Percentiles rank a stretch among this genome's conserved stretches.
Conservation (phyloP, 768 basidiomycete genomes). For the Kwoniella heveanensis region DNA sequence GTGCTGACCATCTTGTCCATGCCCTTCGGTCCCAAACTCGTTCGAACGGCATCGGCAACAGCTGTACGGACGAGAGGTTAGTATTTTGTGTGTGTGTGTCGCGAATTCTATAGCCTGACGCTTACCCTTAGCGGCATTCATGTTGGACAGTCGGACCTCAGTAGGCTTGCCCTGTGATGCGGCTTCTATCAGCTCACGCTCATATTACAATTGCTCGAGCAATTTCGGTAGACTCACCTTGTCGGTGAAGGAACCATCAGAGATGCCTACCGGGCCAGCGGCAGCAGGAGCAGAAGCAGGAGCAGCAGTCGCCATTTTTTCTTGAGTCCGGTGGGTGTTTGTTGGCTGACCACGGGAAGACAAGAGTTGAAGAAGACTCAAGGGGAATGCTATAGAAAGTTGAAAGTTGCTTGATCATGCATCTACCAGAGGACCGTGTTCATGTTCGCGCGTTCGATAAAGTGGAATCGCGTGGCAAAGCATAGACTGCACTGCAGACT, state of each 20-base stretch:
- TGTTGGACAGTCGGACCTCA: slow-evolving; percentile 94
- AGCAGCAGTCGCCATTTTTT: slow-evolving; percentile 10
- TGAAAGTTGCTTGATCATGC: slow-evolving; percentile 1
- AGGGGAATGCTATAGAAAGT: slow-evolving; percentile 19
- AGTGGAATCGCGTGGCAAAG: slow-evolving; percentile 14
- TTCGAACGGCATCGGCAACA: slow-evolving; percentile 95
- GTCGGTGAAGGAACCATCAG: slow-evolving; percentile 34
- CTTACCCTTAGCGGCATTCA: slow-evolving; percentile 85
- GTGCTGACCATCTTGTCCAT: slow-evolving; percentile 97
- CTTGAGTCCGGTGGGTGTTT: background rate
- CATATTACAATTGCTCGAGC: too few species aligned
- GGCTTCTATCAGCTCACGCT: too few species aligned
- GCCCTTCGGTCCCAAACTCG: slow-evolving; percentile 91
- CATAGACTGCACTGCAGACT: too few species aligned
- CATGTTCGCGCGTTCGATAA: background rate
- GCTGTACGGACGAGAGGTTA: slow-evolving; percentile 60
- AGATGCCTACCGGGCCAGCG: slow-evolving; percentile 17
- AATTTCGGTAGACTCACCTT: slow-evolving; percentile 31
- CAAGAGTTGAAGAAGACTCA: slow-evolving; percentile 6
- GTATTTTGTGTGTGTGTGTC: background rate
- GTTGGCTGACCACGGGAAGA: background rate
- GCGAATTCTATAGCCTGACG: too few species aligned
- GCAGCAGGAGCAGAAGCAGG: slow-evolving; percentile 21
- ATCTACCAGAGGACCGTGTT: slow-evolving; percentile 13
- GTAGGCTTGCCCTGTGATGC: slow-evolving; percentile 88